Conservation (phyloP, 768 basidiomycete genomes). For the Termitomyces titanicus region DNA sequence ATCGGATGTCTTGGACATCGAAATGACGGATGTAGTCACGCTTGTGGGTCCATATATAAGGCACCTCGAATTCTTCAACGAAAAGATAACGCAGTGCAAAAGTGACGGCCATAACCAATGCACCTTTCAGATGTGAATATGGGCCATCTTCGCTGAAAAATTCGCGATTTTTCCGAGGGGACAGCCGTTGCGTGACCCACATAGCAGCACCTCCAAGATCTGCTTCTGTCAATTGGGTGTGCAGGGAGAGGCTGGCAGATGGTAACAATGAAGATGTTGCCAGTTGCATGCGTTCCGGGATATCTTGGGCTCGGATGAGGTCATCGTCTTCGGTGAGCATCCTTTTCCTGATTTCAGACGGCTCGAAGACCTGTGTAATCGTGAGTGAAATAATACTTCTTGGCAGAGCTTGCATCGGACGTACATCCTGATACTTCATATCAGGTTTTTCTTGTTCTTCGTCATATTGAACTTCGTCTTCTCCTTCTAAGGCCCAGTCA, state of each 20-base stretch:
- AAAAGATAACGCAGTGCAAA: constrained; percentile 80
- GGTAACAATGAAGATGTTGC: constrained; percentile 79
- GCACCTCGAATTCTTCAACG: constrained; percentile 86
- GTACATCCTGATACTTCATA: constrained; percentile 83
- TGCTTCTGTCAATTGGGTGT: constrained; percentile 61
- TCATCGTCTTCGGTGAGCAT: constrained; percentile 93
- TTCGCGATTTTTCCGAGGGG: constrained; percentile 63
- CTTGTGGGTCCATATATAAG: constrained; percentile 92
- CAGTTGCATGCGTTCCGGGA: constrained; percentile 95
- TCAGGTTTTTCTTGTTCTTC: constrained; percentile 58
- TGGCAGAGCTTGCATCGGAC: constrained; percentile 13
- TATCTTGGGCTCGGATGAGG: constrained; percentile 82
- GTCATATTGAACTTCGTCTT: constrained; percentile 55
- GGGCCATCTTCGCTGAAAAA: constrained; percentile 68
- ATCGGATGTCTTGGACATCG: constrained; percentile 59
- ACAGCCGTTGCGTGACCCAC: constrained; percentile 84
- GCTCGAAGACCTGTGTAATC: constrained; percentile 85
- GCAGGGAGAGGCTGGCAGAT: constrained; percentile 55
- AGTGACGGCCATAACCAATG: constrained; percentile 77
- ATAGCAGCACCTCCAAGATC: constrained; percentile 79
- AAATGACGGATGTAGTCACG: constrained; percentile 87
- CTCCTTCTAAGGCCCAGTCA: constrained; percentile 88
- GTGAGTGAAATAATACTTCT: background rate
- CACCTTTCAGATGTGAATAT: constrained; percentile 54
- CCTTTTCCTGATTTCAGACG: constrained; percentile 88